Evolutionary conservation across 257 asterid genomes (phyloP).

Genomic region (Solanum etuberosum): DNA sequence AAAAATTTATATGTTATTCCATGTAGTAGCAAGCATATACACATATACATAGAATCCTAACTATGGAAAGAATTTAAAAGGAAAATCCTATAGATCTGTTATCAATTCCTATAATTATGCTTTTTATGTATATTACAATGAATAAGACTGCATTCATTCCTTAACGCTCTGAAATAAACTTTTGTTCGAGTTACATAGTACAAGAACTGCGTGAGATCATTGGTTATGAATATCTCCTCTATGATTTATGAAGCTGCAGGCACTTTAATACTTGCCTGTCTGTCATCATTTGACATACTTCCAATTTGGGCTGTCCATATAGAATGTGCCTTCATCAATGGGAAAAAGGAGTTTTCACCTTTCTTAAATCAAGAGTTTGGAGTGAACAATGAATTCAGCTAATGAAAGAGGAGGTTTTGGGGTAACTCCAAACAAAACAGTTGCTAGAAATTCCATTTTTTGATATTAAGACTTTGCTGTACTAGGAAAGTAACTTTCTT

Average conservation of each 20-base stretch:
- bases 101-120: neutral
- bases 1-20: neutral
- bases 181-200: neutral
- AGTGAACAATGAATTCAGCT: neutral
- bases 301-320: neutral
- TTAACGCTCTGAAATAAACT: neutral
- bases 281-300: neutral
- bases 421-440: neutral
- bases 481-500: neutral
- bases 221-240: neutral
- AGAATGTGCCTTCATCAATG: neutral
- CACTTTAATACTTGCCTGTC: neutral
- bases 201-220: neutral
- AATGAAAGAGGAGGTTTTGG: neutral
- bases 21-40: neutral
- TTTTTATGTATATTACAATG: neutral
- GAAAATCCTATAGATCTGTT: neutral
- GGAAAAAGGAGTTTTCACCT: neutral
- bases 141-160: neutral
- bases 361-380: neutral
- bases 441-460: neutral
- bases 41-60: neutral
- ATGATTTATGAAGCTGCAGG: neutral
- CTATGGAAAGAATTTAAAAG: neutral
- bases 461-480: neutral